A percentile compares a stretch with the other conserved stretches of the same genome.
Evolutionary conservation across 805 yeast species (phyloP).

Genomic region (Candida vaughaniae): DNA sequence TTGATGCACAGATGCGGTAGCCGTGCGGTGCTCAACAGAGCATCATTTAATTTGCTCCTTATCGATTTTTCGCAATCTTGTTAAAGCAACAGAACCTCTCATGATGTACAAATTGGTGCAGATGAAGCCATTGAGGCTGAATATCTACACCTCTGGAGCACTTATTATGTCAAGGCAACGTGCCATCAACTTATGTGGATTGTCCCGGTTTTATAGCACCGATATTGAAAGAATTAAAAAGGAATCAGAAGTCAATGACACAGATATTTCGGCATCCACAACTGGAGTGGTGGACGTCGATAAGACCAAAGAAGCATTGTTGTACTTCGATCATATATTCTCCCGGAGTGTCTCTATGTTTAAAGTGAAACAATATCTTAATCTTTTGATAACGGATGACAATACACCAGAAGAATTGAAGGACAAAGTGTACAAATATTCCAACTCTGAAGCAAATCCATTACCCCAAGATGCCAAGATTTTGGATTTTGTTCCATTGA

Average conservation of each 20-base stretch:
- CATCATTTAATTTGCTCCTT: too few relatives aligned
- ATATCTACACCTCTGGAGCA: too few relatives aligned
- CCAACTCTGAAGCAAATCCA: slow-evolving; percentile 19
- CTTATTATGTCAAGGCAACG: too few relatives aligned
- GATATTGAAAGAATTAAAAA: slow-evolving; percentile 33
- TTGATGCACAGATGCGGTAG: too few relatives aligned
- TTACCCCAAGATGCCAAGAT: slow-evolving; percentile 39
- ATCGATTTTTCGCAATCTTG: too few relatives aligned
- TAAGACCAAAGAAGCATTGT: slow-evolving; percentile 27
- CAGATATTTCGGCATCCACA: slow-evolving; percentile 31
- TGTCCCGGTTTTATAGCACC: slow-evolving; percentile 12
- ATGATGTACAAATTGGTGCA: too few relatives aligned
- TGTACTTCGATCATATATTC: slow-evolving; percentile 38
- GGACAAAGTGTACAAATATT: slow-evolving; percentile 17
- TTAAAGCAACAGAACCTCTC: too few relatives aligned
- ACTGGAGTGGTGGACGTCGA: slow-evolving; percentile 42
- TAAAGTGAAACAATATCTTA: slow-evolving; percentile 20
- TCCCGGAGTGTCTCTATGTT: slow-evolving; percentile 28
- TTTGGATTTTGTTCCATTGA: slow-evolving; percentile 63
- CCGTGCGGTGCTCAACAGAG: too few relatives aligned
- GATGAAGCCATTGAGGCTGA: too few relatives aligned
- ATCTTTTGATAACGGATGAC: slow-evolving; percentile 17
- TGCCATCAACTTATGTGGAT: too few relatives aligned
- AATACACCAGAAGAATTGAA: slow-evolving; percentile 17
- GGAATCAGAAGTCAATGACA: slow-evolving; percentile 24